Evolutionary conservation across 768 basidiomycete genomes (phyloP), one percentile per base, ranked within the genome.

Genomic region (Amyloporia xantha): DNA sequence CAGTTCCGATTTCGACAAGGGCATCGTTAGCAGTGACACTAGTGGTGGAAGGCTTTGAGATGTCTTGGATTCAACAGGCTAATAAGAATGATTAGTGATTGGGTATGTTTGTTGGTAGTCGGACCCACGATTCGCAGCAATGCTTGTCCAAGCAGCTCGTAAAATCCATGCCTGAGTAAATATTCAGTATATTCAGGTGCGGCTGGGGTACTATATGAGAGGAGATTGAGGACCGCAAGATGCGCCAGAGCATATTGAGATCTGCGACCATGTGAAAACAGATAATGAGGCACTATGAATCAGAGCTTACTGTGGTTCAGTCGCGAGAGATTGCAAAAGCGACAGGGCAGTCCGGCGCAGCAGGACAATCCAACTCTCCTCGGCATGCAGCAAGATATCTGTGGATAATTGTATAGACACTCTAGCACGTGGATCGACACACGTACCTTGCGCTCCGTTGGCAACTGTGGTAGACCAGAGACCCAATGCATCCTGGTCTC

Each of bases 41-140:
- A 85, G 55, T 0, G 68, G 63, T 0, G 77, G 73, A 0, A 86
- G 64, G 21, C 61, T 56, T 0, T 78, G 71, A 2, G 79, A 72
- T 23, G 74, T 68, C 62, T 86, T 87, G 27, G 76, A 68, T 35
- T 80, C 74, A 0, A 75, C 36, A 7, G 78, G 78, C 85, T 87
- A 53, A n/a, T 7, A 33, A 33, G 12, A 33, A 24, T 19, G 26
- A 26, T n/a, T 7, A 4, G 28, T 1, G 5, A 27, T 27, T 27
- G 20, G 10, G 20, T 12, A 27, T 17, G 4, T 12, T 5, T 26
- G 25, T 37, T n/a, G 9, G 25, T 20, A 20, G 28, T 33, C 13
- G n/a, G 6, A 72, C 83, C 49, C 54, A 86, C 84, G 20, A 83
- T 77, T 38, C 60, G 56, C n/a, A 55, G 55, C 13, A 81, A 68